These are phyloP conservation scores for Phytophthora constricta DNA, from an alignment of 352 stramenopile genomes.

Conservation along the genomic window DNA sequence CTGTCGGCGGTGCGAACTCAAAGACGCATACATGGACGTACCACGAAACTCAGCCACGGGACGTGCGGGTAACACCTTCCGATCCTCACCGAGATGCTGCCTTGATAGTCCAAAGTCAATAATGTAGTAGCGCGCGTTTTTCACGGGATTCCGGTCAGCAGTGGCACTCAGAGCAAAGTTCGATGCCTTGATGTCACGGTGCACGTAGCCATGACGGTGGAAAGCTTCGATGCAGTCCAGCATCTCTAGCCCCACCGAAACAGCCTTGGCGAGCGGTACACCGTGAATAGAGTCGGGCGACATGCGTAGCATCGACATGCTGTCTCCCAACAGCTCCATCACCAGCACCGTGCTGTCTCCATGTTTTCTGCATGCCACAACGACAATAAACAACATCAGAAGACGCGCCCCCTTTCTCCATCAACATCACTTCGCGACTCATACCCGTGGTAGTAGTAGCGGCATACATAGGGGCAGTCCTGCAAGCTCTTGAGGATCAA, in stretches of 20 bases:
- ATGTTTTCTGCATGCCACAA: constrained; percentile 63
- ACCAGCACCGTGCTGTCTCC: constrained; percentile 87
- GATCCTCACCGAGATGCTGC: constrained; percentile 72
- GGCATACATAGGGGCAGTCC: constrained; percentile 82
- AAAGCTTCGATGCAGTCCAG: constrained; percentile 89
- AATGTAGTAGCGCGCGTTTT: constrained; percentile 71
- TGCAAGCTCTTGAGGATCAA: constrained; percentile 88
- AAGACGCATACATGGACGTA: constrained; percentile 90
- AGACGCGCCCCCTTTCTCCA: neutral
- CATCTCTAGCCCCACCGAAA: constrained; percentile 85
- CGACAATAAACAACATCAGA: neutral
- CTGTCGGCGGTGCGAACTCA: constrained; percentile 82
- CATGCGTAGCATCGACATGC: constrained; percentile 89
- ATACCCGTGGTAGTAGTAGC: constrained; percentile 85
- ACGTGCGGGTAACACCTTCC: constrained; percentile 65
- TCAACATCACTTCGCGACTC: neutral
- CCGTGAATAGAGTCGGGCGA: constrained; percentile 82
- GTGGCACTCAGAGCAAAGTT: constrained; percentile 82
- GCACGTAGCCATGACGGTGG: constrained; percentile 86
- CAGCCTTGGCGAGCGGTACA: constrained; percentile 72
- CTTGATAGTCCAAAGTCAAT: constrained; percentile 89
- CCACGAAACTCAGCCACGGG: constrained; percentile 83
- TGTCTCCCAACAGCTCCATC: constrained; percentile 89
- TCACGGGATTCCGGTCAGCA: constrained; percentile 46
- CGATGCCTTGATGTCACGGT: constrained; percentile 90